phyloP scores from a whole-genome alignment of 2,329 filamentous ascomycete genomes.

The Fusarium sp. region DNA sequence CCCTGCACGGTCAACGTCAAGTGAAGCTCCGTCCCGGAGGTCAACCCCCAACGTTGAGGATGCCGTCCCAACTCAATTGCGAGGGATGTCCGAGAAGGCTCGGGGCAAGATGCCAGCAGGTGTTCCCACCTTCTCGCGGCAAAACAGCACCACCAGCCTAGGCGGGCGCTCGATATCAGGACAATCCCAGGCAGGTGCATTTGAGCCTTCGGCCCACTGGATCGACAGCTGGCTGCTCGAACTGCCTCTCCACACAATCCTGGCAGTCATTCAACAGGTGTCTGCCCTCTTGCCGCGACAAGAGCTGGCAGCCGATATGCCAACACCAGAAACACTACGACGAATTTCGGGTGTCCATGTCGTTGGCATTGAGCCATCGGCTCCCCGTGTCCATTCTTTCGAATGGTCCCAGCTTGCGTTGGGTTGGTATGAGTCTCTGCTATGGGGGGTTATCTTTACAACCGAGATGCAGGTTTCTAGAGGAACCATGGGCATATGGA shows the following conservation, averaged over 20 bases:
- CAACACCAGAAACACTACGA: conserved; percentile 58
- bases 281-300: conserved; percentile 65
- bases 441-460: conserved; percentile 94
- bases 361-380: conserved; percentile 76
- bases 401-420: conserved; percentile 92
- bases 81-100: conserved; percentile 97
- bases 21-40: conserved; percentile 69
- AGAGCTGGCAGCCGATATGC: conserved; percentile 53
- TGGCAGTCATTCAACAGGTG: conserved; percentile 78
- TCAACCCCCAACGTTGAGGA: conserved; percentile 76
- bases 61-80: conserved; percentile 80
- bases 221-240: conserved; percentile 95
- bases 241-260: conserved; percentile 85
- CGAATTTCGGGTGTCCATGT: conserved; percentile 70
- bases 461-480: conserved; percentile 88
- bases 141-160: conserved; percentile 88
- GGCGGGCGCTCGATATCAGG: conserved; percentile 69
- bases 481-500: conserved; percentile 93
- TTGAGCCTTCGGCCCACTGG: conserved; percentile 84
- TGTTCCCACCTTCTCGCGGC: conserved; percentile 82
- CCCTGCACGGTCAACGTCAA: conserved; percentile 70
- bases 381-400: conserved; percentile 85
- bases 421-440: conserved; percentile 93
- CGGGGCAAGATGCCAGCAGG: conserved; percentile 94
- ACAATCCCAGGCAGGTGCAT: conserved; percentile 66